Conservation (phyloP, 345 rosid species). For the Arabidopsis suecica region DNA sequence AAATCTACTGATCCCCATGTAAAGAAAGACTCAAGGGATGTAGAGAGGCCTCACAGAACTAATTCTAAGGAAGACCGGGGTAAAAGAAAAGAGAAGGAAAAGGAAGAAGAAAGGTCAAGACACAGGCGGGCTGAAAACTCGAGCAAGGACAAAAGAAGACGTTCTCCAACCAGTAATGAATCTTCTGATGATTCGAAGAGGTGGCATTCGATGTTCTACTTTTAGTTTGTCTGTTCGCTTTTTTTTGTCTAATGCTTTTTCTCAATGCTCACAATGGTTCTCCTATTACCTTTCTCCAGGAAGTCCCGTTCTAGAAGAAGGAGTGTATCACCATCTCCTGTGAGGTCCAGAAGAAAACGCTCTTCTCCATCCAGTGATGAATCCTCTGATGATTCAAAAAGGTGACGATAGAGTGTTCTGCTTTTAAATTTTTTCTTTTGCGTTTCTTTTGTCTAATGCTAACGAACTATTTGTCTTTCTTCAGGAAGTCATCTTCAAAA, state of each 20-base stretch:
- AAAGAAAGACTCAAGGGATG: slow-evolving; percentile 62
- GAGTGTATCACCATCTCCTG: slow-evolving; percentile 75
- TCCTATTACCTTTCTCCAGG: slow-evolving; percentile 49
- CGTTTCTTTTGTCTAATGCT: background rate
- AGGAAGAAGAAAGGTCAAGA: slow-evolving; percentile 62
- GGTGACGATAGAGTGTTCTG: slow-evolving; percentile 50
- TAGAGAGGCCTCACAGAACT: slow-evolving; percentile 57
- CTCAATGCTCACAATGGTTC: background rate
- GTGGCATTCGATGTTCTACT: slow-evolving; percentile 45
- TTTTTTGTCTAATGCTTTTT: slow-evolving; percentile 19
- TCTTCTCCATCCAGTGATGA: slow-evolving; percentile 72
- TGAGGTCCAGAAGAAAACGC: slow-evolving; percentile 80
- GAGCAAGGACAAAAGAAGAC: slow-evolving; percentile 70
- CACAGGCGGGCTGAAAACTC: slow-evolving; percentile 56
- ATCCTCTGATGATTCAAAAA: slow-evolving; percentile 77
- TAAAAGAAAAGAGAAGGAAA: slow-evolving; percentile 55
- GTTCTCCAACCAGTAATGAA: slow-evolving; percentile 67
- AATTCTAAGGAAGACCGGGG: slow-evolving; percentile 57
- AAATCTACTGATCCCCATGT: slow-evolving; percentile 49
- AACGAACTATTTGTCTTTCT: slow-evolving; percentile 21
- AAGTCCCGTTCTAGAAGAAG: slow-evolving; percentile 62
- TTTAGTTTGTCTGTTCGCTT: background rate
- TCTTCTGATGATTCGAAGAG: slow-evolving; percentile 78
- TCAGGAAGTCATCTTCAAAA: slow-evolving; percentile 71
- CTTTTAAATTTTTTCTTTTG: slow-evolving; percentile 36